These are phyloP conservation scores for Capsella bursapastoris DNA, from an alignment of 345 rosid species.

Conservation along the genomic window DNA sequence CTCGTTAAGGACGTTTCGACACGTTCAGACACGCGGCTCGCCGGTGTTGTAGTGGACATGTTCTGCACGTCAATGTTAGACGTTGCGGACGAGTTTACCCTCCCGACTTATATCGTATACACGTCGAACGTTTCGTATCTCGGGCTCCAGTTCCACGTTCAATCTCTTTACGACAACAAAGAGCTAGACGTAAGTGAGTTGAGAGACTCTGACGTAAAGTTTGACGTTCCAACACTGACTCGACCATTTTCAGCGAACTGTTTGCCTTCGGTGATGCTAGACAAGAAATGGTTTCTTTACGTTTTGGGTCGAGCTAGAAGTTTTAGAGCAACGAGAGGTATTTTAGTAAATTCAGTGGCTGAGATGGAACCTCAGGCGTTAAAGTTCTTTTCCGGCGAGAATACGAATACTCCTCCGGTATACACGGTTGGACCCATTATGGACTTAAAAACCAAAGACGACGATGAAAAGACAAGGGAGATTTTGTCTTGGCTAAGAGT, in stretches of 20 bases:
- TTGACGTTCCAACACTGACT: conserved; percentile 42
- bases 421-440: conserved; percentile 60
- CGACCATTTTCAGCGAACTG: conserved; percentile 45
- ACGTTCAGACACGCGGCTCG: conserved; percentile 36
- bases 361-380: conserved; percentile 53
- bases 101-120: conserved; percentile 53
- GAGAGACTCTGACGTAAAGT: conserved; percentile 34
- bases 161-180: conserved; percentile 30
- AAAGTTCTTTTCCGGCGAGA: conserved; percentile 9
- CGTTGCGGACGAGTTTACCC: conserved; percentile 47
- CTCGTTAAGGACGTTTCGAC: background rate
- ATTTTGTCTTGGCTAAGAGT: conserved; percentile 55
- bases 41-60: conserved; percentile 60
- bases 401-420: conserved; percentile 31
- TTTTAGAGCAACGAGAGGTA: conserved; percentile 44
- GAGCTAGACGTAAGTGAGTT: conserved; percentile 24
- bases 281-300: background rate
- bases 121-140: conserved; percentile 49
- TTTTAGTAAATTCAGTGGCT: conserved; percentile 50
- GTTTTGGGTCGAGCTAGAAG: background rate
- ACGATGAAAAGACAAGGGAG: background rate
- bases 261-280: conserved; percentile 25
- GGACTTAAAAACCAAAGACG: conserved; percentile 29
- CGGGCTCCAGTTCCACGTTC: conserved; percentile 36
- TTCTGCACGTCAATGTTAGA: conserved; percentile 55